Percentiles rank a stretch among this genome's conserved stretches.
These are phyloP conservation scores for Pulveroboletus sp. DNA, from an alignment of 768 basidiomycete genomes.

Conservation along the genomic window DNA sequence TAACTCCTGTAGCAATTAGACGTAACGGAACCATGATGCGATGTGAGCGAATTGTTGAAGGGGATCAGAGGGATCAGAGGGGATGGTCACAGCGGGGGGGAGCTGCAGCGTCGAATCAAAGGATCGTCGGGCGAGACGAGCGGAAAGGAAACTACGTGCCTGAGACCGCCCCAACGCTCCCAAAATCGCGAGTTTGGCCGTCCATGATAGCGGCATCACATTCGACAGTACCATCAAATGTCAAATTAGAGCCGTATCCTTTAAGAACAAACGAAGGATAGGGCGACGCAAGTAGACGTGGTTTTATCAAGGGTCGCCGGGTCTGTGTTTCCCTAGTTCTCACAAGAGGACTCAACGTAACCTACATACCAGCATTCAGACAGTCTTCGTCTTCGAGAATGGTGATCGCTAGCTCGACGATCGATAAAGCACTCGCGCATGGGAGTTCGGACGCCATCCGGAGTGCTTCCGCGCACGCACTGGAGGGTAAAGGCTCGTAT, in stretches of 20 bases:
- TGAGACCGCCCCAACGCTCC: conserved; percentile 68
- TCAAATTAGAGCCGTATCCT: conserved; percentile 80
- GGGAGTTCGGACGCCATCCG: conserved; percentile 9
- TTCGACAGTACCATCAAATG: conserved; percentile 68
- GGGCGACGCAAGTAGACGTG: neutral
- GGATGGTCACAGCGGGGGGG: neutral
- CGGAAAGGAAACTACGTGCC: conserved; percentile 34
- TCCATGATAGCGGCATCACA: conserved; percentile 78
- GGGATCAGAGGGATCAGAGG: neutral
- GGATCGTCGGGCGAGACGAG: neutral
- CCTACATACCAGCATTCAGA: conserved; percentile 61
- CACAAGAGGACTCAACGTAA: neutral
- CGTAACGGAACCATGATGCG: neutral
- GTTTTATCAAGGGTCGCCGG: neutral
- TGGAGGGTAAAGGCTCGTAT: conserved; percentile 19
- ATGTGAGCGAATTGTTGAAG: neutral
- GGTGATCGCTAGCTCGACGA: conserved; percentile 51
- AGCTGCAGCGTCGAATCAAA: neutral
- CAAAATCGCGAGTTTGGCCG: conserved; percentile 48
- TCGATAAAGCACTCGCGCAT: conserved; percentile 33
- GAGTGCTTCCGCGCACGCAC: conserved; percentile 50
- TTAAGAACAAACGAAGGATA: neutral
- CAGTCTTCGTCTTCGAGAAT: conserved; percentile 60
- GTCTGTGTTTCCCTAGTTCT: neutral
- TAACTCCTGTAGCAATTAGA: conserved; percentile 44